phyloP scores from a whole-genome alignment of 305 asterid species.

The Rubia balearica region DNA sequence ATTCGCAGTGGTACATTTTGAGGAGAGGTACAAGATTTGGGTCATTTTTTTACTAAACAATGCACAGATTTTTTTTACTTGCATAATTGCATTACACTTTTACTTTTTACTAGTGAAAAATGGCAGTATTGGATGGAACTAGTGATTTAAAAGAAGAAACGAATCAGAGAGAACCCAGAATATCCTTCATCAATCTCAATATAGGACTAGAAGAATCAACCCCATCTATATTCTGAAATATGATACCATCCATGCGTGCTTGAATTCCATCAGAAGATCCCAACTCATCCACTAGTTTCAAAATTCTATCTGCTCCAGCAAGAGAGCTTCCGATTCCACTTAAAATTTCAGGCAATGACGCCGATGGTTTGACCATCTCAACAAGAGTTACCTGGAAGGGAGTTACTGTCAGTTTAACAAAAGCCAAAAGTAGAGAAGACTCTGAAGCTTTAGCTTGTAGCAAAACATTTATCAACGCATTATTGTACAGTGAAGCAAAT shows the following conservation, averaged over 20 bases:
- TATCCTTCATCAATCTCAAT: constrained; percentile 44
- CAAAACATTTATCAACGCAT: not conserved
- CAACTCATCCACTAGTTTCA: constrained; percentile 45
- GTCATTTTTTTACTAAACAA: not conserved
- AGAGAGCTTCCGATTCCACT: constrained; percentile 47
- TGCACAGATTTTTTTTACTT: not conserved
- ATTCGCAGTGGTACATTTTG: too few species aligned
- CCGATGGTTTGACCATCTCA: constrained; percentile 53
- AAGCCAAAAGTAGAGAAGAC: constrained; percentile 1
- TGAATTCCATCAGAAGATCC: constrained; percentile 58
- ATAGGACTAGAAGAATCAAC: constrained; percentile 37
- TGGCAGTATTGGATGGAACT: not conserved
- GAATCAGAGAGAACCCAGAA: constrained; percentile 44
- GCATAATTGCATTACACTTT: not conserved
- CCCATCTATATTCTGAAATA: constrained; percentile 61
- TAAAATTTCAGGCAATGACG: constrained; percentile 41
- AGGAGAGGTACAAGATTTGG: too few species aligned
- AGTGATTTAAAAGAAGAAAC: not conserved
- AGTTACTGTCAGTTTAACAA: constrained; percentile 13
- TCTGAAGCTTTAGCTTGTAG: not conserved
- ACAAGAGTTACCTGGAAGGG: constrained; percentile 54
- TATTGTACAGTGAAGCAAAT: not conserved
- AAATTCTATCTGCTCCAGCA: constrained; percentile 50
- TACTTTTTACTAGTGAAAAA: not conserved
- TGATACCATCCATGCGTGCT: constrained; percentile 84